Base-by-base conservation (phyloP, 345 rosid species). In the Limnanthes douglasii region DNA sequence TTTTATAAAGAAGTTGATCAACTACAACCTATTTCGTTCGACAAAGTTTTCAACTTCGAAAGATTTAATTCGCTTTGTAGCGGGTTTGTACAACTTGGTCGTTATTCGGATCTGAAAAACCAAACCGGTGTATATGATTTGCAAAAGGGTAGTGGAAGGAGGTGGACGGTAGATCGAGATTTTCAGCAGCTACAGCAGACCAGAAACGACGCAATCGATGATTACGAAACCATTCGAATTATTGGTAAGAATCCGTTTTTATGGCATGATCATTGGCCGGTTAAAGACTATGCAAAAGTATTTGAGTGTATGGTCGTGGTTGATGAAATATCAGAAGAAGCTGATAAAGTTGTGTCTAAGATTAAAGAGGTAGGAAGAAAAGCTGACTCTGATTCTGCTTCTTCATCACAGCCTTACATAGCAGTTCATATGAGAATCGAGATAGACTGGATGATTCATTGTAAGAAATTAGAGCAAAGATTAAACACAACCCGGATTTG, bases 181-280 rank as follows among this genome's bases (percentile, higher is more conserved):
- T 24, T 78, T 49, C 74, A 90, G 20, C 99, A 85, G 21, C 12
- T 90, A 63, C 67, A 37, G 40, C 45, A 69, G 17, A 37, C 57
- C 0, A 18, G 43, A 34, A 63, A 66, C 19, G 9, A 8, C 15
- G 42, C 72, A 0, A 41, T 53, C 14, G 80, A 90, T 65, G 60
- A 46, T 30, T 46, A 64, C 32, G 93, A 90, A 60, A 75, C 71
- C 21, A 63, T 85, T 34, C 72, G 75, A 23, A 45, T 90, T 12
- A 61, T 52, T 1, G 93, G 88, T 15, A 90, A 90, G 56, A 90
- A 85, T 42, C 93, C 99, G 0, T 90, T 90, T 57, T 41, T 90
- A 55, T 90, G 99, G 99, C 96, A 90, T 10, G 99, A 90, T 57
- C 99, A 90, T 50, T 90, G 99, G 99, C 80, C 96, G 0, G 80